Evolutionary conservation across 495 filamentous ascomycete species (phyloP).

Genomic region (Lineolata rhizophorae): DNA sequence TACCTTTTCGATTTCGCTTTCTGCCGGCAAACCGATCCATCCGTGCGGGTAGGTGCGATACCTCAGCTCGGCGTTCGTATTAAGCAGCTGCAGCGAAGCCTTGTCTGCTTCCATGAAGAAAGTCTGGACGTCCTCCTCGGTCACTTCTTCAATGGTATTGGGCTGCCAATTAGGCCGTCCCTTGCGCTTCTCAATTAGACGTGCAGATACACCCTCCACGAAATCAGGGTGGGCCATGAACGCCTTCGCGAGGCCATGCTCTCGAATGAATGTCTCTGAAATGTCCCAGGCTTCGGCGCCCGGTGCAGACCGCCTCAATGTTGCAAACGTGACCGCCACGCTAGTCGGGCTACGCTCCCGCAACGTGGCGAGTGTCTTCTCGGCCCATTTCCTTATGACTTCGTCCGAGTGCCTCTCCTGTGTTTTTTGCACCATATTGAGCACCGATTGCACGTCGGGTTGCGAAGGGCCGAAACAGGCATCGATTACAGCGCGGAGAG

Average conservation of each 20-base stretch:
- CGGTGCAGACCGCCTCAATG: conserved; percentile 32
- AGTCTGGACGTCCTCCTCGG: conserved; percentile 25
- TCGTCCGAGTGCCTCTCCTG: background rate
- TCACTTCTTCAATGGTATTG: conserved; percentile 37
- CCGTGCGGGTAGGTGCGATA: conserved; percentile 49
- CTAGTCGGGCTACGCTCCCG: conserved; percentile 58
- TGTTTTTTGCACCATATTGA: conserved; percentile 2
- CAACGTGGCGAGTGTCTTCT: conserved; percentile 47
- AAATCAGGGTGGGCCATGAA: conserved; percentile 88
- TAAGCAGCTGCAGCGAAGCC: conserved; percentile 30
- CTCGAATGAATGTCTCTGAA: conserved; percentile 56
- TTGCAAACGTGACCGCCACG: conserved; percentile 57
- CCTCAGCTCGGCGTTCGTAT: conserved; percentile 16
- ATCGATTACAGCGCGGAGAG: conserved; percentile 58
- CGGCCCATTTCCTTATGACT: conserved; percentile 36
- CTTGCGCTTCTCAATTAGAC: conserved; percentile 38
- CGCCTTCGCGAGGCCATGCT: conserved; percentile 51
- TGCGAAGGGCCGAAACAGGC: conserved; percentile 12
- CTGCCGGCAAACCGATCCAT: conserved; percentile 46
- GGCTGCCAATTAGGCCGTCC: conserved; percentile 49
- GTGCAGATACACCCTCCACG: conserved; percentile 58
- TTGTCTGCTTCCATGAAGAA: conserved; percentile 35
- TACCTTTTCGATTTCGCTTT: conserved; percentile 39
- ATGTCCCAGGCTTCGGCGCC: conserved; percentile 56
- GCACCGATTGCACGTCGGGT: conserved; percentile 3